phyloP scores from a whole-genome alignment of 2,329 filamentous ascomycete species.

The Onygenales sp. region DNA sequence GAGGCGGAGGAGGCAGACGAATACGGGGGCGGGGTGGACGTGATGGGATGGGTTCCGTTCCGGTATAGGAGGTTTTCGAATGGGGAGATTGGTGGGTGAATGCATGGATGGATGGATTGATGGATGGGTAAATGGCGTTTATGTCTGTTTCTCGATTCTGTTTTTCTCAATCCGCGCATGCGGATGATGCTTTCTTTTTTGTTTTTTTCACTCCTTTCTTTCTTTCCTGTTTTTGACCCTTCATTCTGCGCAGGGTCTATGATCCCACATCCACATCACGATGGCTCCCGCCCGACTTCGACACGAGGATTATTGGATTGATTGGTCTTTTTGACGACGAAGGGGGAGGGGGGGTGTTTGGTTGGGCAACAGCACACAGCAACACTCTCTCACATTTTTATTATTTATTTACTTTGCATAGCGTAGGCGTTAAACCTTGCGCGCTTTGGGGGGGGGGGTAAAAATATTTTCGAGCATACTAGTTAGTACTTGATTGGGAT shows the following conservation, averaged over 20 bases:
- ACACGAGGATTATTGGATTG: too few relatives aligned
- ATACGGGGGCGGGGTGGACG: slow-evolving; percentile 29
- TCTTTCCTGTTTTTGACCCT: not conserved
- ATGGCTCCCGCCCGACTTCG: too few relatives aligned
- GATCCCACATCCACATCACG: too few relatives aligned
- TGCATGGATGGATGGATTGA: too few relatives aligned
- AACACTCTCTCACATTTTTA: not conserved
- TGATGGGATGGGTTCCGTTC: slow-evolving; percentile 6
- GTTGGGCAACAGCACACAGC: not conserved
- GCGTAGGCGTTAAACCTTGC: not conserved
- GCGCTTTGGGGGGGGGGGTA: not conserved
- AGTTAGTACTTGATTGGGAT: not conserved
- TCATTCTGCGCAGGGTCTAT: too few relatives aligned
- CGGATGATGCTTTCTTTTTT: not conserved
- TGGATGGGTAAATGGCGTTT: too few relatives aligned
- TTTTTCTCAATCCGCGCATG: not conserved
- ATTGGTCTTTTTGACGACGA: too few relatives aligned
- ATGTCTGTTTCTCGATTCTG: not conserved
- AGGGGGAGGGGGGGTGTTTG: not conserved
- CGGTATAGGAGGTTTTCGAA: too few relatives aligned
- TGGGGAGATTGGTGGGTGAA: too few relatives aligned
- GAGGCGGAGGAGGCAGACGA: slow-evolving; percentile 27
- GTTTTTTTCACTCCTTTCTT: not conserved
- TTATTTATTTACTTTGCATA: not conserved
- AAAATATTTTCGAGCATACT: not conserved